phyloP scores from a whole-genome alignment of 768 basidiomycete species.

The Cystofilobasidium capitatum region DNA sequence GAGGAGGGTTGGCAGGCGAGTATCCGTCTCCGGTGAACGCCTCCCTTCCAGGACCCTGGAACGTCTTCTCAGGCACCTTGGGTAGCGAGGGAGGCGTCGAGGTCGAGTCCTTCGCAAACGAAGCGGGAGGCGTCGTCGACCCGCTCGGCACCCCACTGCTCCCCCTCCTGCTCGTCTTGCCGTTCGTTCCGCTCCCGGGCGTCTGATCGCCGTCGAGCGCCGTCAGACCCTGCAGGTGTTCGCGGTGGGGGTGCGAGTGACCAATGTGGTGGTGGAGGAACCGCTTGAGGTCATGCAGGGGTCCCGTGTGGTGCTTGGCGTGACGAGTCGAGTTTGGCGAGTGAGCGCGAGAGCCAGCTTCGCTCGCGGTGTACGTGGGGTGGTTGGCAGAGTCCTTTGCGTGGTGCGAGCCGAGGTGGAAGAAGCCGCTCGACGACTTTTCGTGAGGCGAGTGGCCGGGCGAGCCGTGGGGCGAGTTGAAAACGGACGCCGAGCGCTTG shows the following conservation, averaged over 20 bases:
- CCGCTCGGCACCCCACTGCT: neutral
- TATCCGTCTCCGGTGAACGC: neutral
- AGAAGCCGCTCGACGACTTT: conserved; percentile 7
- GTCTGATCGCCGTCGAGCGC: neutral
- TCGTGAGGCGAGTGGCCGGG: conserved; percentile 16
- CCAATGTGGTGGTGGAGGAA: conserved; percentile 89
- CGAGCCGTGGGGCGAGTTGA: conserved; percentile 6
- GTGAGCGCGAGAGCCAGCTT: conserved; percentile 37
- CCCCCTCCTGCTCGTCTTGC: neutral
- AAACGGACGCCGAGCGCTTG: conserved; percentile 6
- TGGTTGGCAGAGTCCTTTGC: conserved; percentile 6
- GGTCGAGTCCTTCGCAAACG: neutral
- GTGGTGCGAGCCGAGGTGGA: neutral
- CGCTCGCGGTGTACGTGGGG: conserved; percentile 14
- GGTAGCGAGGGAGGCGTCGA: neutral
- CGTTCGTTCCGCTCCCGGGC: too few species aligned
- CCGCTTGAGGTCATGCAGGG: conserved; percentile 84
- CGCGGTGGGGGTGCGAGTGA: conserved; percentile 39
- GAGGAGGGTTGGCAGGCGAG: conserved; percentile 5
- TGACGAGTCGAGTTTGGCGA: conserved; percentile 37
- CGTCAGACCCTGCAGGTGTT: conserved; percentile 22
- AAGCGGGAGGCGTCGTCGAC: neutral
- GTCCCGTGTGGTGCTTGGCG: conserved; percentile 49
- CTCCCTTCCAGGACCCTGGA: neutral
- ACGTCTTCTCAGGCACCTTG: neutral